Conservation (phyloP, 2,329 filamentous ascomycete species). For the Botrytis tulipae region DNA sequence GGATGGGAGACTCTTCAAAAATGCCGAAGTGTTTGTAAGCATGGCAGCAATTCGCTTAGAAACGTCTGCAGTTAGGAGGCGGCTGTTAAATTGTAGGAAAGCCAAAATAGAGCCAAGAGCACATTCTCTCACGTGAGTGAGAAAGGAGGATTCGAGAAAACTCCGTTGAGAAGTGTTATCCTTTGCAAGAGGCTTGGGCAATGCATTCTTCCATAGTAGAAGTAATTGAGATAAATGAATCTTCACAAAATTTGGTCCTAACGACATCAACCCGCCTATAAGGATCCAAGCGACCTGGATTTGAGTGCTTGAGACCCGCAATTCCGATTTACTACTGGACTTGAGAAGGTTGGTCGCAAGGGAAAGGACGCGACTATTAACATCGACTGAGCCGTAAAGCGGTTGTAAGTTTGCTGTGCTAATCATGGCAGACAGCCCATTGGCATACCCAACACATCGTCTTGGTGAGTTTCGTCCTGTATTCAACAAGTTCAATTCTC, state of each 20-base stretch:
- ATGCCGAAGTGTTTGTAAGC: constrained; percentile 91
- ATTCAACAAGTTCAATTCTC: constrained; percentile 77
- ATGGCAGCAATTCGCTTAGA: constrained; percentile 89
- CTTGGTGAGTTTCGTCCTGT: constrained; percentile 75
- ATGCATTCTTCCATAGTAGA: constrained; percentile 92
- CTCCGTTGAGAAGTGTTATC: constrained; percentile 84
- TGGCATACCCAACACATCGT: constrained; percentile 85
- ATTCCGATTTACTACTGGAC: constrained; percentile 84
- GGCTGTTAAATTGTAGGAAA: constrained; percentile 90
- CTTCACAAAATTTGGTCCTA: constrained; percentile 97
- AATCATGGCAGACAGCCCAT: constrained; percentile 85
- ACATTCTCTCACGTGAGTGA: constrained; percentile 93
- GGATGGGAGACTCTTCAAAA: constrained; percentile 77
- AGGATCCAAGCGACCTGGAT: constrained; percentile 98
- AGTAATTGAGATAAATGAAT: constrained; percentile 94
- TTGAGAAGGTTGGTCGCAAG: constrained; percentile 92
- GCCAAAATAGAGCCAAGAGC: constrained; percentile 87
- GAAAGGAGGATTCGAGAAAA: constrained; percentile 83
- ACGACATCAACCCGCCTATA: constrained; percentile 92
- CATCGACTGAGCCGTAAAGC: constrained; percentile 90
- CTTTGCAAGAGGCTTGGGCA: constrained; percentile 90
- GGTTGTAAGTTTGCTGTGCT: constrained; percentile 87
- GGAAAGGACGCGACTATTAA: constrained; percentile 86
- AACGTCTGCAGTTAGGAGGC: constrained; percentile 87
- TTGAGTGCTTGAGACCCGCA: constrained; percentile 88